Base-by-base conservation (phyloP, 2,329 filamentous ascomycete genomes). In the Colletotrichum filicis region DNA sequence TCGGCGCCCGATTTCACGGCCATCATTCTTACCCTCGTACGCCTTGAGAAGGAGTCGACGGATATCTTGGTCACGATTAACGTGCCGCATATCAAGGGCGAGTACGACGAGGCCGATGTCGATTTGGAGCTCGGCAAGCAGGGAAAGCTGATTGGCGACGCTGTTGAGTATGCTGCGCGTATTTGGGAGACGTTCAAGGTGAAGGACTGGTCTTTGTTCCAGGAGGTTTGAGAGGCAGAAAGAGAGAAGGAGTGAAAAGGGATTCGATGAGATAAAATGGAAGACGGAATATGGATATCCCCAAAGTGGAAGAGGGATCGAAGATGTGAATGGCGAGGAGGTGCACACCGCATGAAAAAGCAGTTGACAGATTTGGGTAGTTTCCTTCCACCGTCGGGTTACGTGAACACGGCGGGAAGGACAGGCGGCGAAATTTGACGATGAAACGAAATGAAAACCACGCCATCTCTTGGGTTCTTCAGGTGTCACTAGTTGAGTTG, bases 41-140 rank as follows among this genome's bases (percentile, higher is more conserved):
- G 96, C 19, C 87, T 98, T 59, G 92, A 92, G 82, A 88, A 90
- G 78, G 88, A 95, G 79, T 87, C 86, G 70, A 96, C 95, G 1
- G 96, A 98, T 82, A 85, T 98, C 52, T 85, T 98, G 59, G 91
- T 98, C 74, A 94, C 94, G 53, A 90, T 98, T 79, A 98, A 98
- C 82, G 93, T 97, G 60, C 96, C 95, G 32, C 93, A 97, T 79
- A 92, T 95, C 76, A 88, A 90, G 77, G 92, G 92, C 74, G 90
- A 93, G 81, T 95, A 95, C 80, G 87, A 92, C 77, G 90, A 92
- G 81, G 92, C 92, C 9, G 92, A 94, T 37, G 90, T 96, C 19
- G 90, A 94, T 79, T 83, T 92, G 68, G 87, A 91, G 79, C 82
- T 91, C 69, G 91, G 91, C 19, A 91, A 89, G 79, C 88, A 89